phyloP scores from a whole-genome alignment of 768 basidiomycete genomes.

The Boletus rufocinnamomeus region DNA sequence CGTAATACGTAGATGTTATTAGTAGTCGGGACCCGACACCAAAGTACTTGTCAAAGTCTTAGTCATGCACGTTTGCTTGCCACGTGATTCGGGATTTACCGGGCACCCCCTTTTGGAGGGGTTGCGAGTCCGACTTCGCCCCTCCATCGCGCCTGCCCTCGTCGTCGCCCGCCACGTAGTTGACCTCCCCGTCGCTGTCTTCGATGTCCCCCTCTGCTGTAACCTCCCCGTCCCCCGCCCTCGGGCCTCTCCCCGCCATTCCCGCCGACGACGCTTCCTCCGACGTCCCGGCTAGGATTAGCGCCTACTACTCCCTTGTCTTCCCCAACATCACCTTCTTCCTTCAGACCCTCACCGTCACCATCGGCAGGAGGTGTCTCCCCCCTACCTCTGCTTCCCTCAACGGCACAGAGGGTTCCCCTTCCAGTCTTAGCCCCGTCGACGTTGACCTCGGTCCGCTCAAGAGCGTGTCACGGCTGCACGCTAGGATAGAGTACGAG shows the following conservation, averaged over 20 bases:
- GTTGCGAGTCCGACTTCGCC: neutral
- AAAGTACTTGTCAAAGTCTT: neutral
- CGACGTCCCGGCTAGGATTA: conserved; percentile 69
- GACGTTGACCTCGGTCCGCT: conserved; percentile 94
- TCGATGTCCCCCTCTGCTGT: conserved; percentile 30
- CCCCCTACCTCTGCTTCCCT: conserved; percentile 56
- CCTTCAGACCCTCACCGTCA: conserved; percentile 91
- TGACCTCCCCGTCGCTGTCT: conserved; percentile 12
- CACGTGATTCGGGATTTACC: conserved; percentile 25
- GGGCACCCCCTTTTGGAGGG: conserved; percentile 10
- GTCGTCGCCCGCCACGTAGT: conserved; percentile 11
- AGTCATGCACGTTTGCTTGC: conserved; percentile 23
- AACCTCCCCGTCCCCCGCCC: conserved; percentile 10
- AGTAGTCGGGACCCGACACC: no score
- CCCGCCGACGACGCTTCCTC: conserved; percentile 7
- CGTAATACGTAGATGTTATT: neutral
- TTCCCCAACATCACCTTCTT: conserved; percentile 96
- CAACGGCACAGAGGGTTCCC: conserved; percentile 47
- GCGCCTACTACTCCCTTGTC: conserved; percentile 91
- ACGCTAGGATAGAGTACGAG: conserved; percentile 95
- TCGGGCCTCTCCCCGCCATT: conserved; percentile 6
- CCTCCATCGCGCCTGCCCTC: conserved; percentile 9
- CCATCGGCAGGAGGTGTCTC: conserved; percentile 88
- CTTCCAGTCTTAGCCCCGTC: conserved; percentile 44
- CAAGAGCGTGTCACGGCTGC: conserved; percentile 96